phyloP scores from a whole-genome alignment of 2,329 filamentous ascomycete genomes.

The Botryotinia convoluta region DNA sequence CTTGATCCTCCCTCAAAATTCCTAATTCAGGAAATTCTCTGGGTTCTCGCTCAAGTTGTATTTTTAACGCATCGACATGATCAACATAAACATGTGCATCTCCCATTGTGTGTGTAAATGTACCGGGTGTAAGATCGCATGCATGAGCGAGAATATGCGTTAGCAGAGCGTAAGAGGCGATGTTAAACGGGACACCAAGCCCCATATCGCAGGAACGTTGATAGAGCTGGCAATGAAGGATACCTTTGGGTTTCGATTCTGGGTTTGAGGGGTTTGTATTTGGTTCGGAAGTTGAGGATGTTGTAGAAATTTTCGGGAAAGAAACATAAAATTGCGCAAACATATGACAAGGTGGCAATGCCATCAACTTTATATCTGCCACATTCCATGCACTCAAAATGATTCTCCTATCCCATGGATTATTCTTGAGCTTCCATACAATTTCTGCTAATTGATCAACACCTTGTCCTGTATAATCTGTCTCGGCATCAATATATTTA shows the following conservation, averaged over 20 bases:
- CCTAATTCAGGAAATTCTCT: conserved; percentile 75
- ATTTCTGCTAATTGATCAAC: conserved; percentile 92
- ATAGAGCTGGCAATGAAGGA: conserved; percentile 85
- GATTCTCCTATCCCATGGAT: conserved; percentile 85
- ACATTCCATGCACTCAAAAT: conserved; percentile 96
- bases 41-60: conserved; percentile 78
- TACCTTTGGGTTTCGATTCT: conserved; percentile 49
- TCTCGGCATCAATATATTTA: conserved; percentile 72
- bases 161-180: conserved; percentile 87
- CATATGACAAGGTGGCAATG: conserved; percentile 92
- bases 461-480: conserved; percentile 83
- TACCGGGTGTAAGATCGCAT: conserved; percentile 79
- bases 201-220: conserved; percentile 97
- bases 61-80: conserved; percentile 81
- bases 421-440: conserved; percentile 78
- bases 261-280: not conserved
- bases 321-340: conserved; percentile 80
- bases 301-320: conserved; percentile 26
- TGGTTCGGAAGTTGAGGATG: not conserved
- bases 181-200: conserved; percentile 93
- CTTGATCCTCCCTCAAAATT: conserved; percentile 65
- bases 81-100: conserved; percentile 97
- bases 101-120: conserved; percentile 91
- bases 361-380: conserved; percentile 80
- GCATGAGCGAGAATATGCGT: conserved; percentile 94